Percentiles rank a stretch among this genome's conserved stretches.
These are phyloP conservation scores for Tuber microsphaerosporum DNA, from an alignment of 495 filamentous ascomycete species.

Conservation along the genomic window DNA sequence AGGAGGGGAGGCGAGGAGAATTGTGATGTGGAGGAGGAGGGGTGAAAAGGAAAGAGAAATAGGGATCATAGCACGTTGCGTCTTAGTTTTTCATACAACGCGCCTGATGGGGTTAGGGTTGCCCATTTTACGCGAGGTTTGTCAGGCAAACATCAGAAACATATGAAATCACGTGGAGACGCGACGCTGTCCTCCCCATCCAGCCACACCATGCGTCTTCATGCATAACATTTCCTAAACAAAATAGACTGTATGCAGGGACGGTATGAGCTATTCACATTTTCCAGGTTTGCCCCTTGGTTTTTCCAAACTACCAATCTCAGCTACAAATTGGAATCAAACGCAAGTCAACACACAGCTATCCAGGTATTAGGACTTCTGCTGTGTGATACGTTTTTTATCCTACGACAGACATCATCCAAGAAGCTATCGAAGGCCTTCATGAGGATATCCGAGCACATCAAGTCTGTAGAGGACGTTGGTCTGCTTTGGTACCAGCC, in stretches of 20 bases:
- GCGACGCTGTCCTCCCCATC: not conserved
- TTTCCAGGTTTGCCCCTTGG: not conserved
- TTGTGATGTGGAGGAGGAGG: constrained; percentile 13
- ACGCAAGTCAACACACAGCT: not conserved
- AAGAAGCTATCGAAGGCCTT: not conserved
- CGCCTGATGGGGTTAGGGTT: constrained; percentile 30
- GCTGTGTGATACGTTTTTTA: not conserved
- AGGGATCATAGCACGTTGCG: constrained; percentile 25
- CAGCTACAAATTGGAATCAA: not conserved
- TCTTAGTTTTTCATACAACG: constrained; percentile 26
- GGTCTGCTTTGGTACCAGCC: not conserved
- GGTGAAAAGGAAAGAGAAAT: constrained; percentile 6
- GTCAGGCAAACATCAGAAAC: constrained; percentile 8
- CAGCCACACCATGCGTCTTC: not conserved
- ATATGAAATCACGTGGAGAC: constrained; percentile 2
- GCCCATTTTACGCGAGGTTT: constrained; percentile 20
- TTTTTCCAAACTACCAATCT: not conserved
- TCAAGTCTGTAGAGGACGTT: not conserved
- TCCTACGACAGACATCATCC: not conserved
- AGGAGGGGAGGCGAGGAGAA: constrained; percentile 12
- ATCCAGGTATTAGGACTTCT: not conserved
- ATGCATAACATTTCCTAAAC: not conserved
- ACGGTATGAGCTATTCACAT: not conserved
- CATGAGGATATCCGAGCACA: too few relatives aligned
- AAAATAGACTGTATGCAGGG: not conserved